Base-by-base conservation (phyloP, 202 grass and related monocot genomes). In the Elaeis oleifera region DNA sequence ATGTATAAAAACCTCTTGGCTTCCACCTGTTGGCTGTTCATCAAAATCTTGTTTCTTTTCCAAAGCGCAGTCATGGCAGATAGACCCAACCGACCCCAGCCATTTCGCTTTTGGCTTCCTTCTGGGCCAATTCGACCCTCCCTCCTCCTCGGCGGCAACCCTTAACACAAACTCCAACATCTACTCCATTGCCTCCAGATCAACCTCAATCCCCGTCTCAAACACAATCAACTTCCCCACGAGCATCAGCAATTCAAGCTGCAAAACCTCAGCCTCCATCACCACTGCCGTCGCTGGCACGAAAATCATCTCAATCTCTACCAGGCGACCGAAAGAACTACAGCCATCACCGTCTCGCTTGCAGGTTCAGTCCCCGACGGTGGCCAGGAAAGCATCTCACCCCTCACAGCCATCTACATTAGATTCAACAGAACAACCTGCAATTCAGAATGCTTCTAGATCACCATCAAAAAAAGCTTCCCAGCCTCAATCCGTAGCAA, bases 91-190 rank as follows among this genome's bases (percentile, higher is more conserved):
- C 63, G 6, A 36, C 59, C 68, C 0, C 78, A 76, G 71, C 71
- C 71, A 18, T 89, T 85, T 54, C 71, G 68, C 71, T 82, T 85
- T 75, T 82, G 86, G 81, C 71, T 85, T 21, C 86, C 86, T 1
- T 67, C 67, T 72, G 58, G 50, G 76, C 62, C 65, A 69, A 56
- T 59, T 58, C 64, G 15, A 56, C 18, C 0, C 55, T 57, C 52
- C 72, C 54, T 19, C 64, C 59, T 14, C 68, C 16, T 3, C 3
- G 44, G 59, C 26, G 18, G 50, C 49, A 71, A 36, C 16, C 70
- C 0, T 21, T 56, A 0, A 1, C 75, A 59, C 53, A 14, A 7
- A 28, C 70, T 16, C 54, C 16, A 1, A 0, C 53, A 36, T 24
- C 32, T 25, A 18, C 64, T 1, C 6, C 70, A 16, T 22, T 67